Conservation (phyloP, 768 basidiomycete species). For the Serpula lacrymans region DNA sequence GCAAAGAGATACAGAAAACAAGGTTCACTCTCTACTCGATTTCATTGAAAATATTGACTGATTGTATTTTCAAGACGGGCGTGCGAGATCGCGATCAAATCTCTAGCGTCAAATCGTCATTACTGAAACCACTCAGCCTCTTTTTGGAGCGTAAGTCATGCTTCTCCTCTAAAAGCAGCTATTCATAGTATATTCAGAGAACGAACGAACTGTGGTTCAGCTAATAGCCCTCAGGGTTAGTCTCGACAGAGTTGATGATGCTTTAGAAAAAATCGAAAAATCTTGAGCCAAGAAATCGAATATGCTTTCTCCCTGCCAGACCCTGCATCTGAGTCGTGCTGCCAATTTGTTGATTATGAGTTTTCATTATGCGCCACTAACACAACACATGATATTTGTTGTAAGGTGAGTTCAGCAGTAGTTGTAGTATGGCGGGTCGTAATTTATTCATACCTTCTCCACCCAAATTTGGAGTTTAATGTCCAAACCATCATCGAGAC, state of each 20-base stretch:
- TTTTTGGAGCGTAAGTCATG: slow-evolving; percentile 27
- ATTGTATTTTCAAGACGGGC: slow-evolving; percentile 40
- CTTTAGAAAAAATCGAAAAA: slow-evolving; percentile 21
- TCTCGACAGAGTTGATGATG: slow-evolving; percentile 47
- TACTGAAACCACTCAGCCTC: slow-evolving; percentile 43
- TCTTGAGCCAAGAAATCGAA: too few species aligned
- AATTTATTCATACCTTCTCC: too few species aligned
- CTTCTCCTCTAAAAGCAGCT: background rate
- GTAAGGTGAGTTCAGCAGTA: too few species aligned
- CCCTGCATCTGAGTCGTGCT: too few species aligned
- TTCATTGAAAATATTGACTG: slow-evolving; percentile 2
- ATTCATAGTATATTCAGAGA: slow-evolving; percentile 4
- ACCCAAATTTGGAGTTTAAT: too few species aligned
- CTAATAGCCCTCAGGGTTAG: slow-evolving; percentile 47
- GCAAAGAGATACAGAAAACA: slow-evolving; percentile 53
- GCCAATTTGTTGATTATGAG: too few species aligned
- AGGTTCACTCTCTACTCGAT: slow-evolving; percentile 32
- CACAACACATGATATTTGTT: too few species aligned
- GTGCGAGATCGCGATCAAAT: slow-evolving; percentile 44
- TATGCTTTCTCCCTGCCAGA: too few species aligned
- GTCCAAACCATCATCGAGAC: too few species aligned
- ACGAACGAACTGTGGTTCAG: slow-evolving; percentile 30
- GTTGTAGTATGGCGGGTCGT: too few species aligned
- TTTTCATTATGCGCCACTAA: too few species aligned
- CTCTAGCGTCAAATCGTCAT: slow-evolving; percentile 38